These are phyloP conservation scores for Trichoderma simmonsii DNA, from an alignment of 2,329 filamentous ascomycete genomes.

Conservation along the genomic window DNA sequence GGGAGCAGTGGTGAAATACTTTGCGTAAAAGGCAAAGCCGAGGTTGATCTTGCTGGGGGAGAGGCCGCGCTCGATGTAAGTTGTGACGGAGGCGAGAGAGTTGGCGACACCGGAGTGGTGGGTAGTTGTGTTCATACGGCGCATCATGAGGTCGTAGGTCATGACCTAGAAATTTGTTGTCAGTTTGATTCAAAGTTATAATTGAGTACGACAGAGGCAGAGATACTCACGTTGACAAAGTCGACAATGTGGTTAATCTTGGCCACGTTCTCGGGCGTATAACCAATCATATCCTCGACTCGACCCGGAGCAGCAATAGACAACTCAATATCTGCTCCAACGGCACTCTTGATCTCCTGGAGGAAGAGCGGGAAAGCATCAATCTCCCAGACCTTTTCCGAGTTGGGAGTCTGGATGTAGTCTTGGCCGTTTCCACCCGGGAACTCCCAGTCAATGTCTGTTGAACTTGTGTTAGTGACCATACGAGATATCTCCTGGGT, in stretches of 20 bases:
- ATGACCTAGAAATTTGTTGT: conserved; percentile 45
- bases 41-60: conserved; percentile 57
- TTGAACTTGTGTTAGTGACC: background rate
- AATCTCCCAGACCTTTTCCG: conserved; percentile 57
- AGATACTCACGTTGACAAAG: conserved; percentile 53
- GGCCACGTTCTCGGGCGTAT: conserved; percentile 53
- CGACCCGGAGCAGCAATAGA: conserved; percentile 66
- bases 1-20: conserved; percentile 59
- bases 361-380: conserved; percentile 60
- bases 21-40: conserved; percentile 67
- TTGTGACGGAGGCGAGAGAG: conserved; percentile 53
- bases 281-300: conserved; percentile 65
- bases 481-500: too few species aligned
- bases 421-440: conserved; percentile 64
- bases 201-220: background rate
- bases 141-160: conserved; percentile 72
- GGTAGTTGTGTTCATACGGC: conserved; percentile 61
- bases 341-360: conserved; percentile 52
- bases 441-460: conserved; percentile 67
- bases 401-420: conserved; percentile 62
- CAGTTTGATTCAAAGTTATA: fast-evolving
- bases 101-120: conserved; percentile 61
- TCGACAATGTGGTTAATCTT: conserved; percentile 59
- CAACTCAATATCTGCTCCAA: conserved; percentile 56
- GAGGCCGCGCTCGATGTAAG: conserved; percentile 58